Conservation (phyloP, 768 basidiomycete species). For the Auricularia sp. region DNA sequence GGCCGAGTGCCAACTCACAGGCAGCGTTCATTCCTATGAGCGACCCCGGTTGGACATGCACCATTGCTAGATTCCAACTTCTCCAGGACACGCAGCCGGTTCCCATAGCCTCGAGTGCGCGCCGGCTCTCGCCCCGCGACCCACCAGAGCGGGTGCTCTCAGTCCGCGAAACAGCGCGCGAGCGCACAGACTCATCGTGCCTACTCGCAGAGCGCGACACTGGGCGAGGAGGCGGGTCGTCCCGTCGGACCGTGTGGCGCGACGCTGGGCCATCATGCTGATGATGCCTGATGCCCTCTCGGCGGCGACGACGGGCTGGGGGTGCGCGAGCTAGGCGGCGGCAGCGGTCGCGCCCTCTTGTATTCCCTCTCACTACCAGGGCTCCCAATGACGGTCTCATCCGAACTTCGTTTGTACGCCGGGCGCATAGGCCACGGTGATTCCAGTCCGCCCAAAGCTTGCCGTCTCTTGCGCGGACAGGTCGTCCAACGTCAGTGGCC, state of each 20-base stretch:
- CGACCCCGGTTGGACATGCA: too few relatives aligned
- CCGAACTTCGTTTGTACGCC: background rate
- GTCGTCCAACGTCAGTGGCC: background rate
- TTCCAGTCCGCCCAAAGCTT: background rate
- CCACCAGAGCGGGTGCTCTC: background rate
- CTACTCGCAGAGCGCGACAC: background rate
- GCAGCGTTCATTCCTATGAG: too few relatives aligned
- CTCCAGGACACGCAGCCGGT: background rate
- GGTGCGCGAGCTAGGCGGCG: background rate
- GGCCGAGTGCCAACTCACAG: too few relatives aligned
- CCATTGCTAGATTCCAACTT: background rate
- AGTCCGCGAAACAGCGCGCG: background rate
- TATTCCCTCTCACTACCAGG: background rate
- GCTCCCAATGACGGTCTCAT: background rate
- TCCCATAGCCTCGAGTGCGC: background rate
- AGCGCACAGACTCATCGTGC: background rate
- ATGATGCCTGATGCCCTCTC: too few relatives aligned
- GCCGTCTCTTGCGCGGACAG: background rate
- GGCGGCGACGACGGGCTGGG: background rate
- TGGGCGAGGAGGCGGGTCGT: background rate
- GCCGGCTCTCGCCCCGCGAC: background rate
- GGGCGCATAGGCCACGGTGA: background rate
- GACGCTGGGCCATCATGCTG: background rate
- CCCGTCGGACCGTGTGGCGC: background rate
- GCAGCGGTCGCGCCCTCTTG: background rate